These are phyloP conservation scores for Rosa hybrid DNA, from an alignment of 331 rosid genomes.

Conservation along the genomic window DNA sequence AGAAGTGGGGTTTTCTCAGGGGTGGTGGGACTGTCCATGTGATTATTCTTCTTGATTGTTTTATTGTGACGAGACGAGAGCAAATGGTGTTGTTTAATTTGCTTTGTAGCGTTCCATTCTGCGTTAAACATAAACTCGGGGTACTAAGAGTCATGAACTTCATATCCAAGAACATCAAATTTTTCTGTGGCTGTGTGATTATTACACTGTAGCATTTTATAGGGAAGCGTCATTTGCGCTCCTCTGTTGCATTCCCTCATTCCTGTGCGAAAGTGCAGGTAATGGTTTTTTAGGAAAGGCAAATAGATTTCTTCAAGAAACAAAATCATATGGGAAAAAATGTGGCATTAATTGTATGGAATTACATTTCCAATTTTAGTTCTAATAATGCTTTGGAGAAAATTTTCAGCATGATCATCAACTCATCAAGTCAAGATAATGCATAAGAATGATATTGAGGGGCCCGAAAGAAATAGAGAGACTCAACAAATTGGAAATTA, in stretches of 20 bases:
- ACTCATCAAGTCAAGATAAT: not conserved
- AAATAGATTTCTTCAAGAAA: not conserved
- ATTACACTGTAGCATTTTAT: not conserved
- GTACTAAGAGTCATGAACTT: not conserved
- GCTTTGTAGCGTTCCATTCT: not conserved
- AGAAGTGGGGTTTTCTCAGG: slow-evolving; percentile 61
- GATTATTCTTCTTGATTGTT: slow-evolving; percentile 6
- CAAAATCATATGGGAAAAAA: not conserved
- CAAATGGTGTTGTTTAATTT: not conserved
- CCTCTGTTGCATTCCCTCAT: not conserved
- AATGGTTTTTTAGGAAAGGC: not conserved
- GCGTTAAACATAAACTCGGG: not conserved
- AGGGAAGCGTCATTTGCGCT: not conserved
- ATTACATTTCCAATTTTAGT: not conserved
- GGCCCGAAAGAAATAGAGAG: no score
- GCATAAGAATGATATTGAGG: not conserved
- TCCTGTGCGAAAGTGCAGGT: slow-evolving; percentile 5
- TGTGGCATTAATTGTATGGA: not conserved
- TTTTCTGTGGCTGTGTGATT: not conserved
- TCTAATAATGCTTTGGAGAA: not conserved
- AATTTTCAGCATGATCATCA: not conserved
- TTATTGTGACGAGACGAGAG: slow-evolving; percentile 15
- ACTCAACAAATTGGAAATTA: not conserved
- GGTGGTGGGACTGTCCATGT: slow-evolving; percentile 24
- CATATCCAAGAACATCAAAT: not conserved